Evolutionary conservation across 1,284 basidiomycete genomes (phyloP).

Genomic region (Cutaneotrichosporon curvatum): DNA sequence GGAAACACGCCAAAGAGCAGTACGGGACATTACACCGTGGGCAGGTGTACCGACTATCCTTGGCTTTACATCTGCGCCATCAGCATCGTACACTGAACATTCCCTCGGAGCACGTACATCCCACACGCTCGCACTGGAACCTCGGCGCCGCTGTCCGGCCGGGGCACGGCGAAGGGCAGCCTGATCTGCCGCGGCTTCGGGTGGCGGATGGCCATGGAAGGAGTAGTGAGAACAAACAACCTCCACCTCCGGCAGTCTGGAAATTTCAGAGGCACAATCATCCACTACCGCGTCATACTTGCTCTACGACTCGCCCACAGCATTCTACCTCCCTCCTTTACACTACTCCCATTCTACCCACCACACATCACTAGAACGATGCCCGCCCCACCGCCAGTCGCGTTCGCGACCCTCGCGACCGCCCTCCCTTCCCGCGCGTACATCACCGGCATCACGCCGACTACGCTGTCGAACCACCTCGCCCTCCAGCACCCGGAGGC

Average conservation of each 20-base stretch:
- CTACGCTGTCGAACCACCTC: slow-evolving; percentile 33
- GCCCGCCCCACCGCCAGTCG: slow-evolving; percentile 32
- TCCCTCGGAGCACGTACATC: slow-evolving; percentile 24
- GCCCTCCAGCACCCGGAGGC: slow-evolving; percentile 40
- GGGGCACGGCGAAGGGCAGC: slow-evolving; percentile 38
- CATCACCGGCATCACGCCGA: slow-evolving; percentile 42
- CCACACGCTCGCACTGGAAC: slow-evolving; percentile 27
- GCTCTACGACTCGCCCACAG: too few relatives aligned
- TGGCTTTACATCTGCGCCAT: slow-evolving; percentile 33
- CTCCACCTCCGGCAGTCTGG: too few relatives aligned
- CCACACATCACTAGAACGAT: slow-evolving; percentile 15
- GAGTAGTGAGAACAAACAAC: neutral
- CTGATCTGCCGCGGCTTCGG: slow-evolving; percentile 39
- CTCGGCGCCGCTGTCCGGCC: slow-evolving; percentile 24
- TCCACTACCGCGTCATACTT: too few relatives aligned
- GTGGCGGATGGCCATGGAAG: slow-evolving; percentile 38
- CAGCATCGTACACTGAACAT: neutral
- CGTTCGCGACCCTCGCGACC: slow-evolving; percentile 34
- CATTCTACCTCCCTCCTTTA: too few relatives aligned
- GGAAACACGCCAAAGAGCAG: slow-evolving; percentile 44
- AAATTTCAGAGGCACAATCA: too few relatives aligned
- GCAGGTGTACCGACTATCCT: slow-evolving; percentile 42
- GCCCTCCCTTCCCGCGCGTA: slow-evolving; percentile 31
- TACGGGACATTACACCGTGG: slow-evolving; percentile 45
- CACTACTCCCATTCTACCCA: too few relatives aligned